These are phyloP conservation scores for Aspergillus sergii DNA, from an alignment of 2,329 filamentous ascomycete genomes.

Conservation along the genomic window DNA sequence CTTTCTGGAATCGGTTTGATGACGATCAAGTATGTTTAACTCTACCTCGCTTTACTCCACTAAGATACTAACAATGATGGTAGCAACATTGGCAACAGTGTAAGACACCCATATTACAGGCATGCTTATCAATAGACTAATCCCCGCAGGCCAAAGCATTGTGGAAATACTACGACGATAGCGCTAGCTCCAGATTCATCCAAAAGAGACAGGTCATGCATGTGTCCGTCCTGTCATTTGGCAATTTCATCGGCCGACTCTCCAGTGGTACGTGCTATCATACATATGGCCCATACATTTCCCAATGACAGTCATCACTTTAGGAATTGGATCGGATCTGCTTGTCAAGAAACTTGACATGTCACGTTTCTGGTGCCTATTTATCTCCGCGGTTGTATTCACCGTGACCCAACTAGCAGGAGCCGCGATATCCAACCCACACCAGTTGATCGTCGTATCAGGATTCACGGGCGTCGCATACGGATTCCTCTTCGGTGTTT, in stretches of 20 bases:
- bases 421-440: constrained; percentile 73
- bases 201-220: constrained; percentile 83
- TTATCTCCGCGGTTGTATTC: constrained; percentile 76
- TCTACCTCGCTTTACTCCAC: background rate
- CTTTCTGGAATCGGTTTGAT: constrained; percentile 91
- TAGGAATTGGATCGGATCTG: constrained; percentile 86
- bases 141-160: constrained; percentile 66
- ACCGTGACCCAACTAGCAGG: constrained; percentile 76
- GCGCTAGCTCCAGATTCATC: constrained; percentile 72
- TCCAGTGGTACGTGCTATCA: constrained; percentile 62
- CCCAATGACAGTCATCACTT: background rate
- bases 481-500: constrained; percentile 91
- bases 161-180: constrained; percentile 82
- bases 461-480: constrained; percentile 85
- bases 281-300: constrained; percentile 12
- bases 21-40: constrained; percentile 81
- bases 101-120: constrained; percentile 35
- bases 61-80: constrained; percentile 30
- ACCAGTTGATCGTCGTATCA: constrained; percentile 76
- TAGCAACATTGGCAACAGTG: constrained; percentile 93
- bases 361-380: constrained; percentile 89
- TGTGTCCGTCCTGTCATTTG: constrained; percentile 89
- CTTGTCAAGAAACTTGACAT: constrained; percentile 79
- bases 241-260: constrained; percentile 81
- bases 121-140: constrained; percentile 7